Base-by-base conservation (phyloP, 768 basidiomycete species). In the Butyriboletus loyo region DNA sequence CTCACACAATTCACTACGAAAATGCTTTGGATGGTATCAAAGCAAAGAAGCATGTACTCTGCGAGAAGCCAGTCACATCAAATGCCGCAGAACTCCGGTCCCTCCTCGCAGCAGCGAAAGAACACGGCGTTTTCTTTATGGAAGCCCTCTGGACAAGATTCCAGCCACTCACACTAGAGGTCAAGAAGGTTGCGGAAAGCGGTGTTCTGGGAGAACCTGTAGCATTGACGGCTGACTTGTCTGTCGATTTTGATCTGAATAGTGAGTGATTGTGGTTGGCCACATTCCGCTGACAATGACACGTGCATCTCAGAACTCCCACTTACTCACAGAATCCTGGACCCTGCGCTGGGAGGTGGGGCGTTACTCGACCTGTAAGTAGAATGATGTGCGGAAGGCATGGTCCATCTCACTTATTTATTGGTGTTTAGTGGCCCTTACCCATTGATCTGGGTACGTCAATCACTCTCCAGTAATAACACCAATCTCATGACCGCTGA, bases 131-230 rank as follows among this genome's bases (percentile, higher is more conserved):
- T 1, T 95, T 95, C 75, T 82, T 95, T 61, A 94, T 95, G 92
- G 93, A 95, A 71, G 91, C 88, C 0, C 75, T 92, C 70, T 92
- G 91, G 89, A 92, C 91, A 32, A 78, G 88, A 32, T 91, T 90
- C 75, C 85, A 87, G 52, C 87, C 88, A 13, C 77, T 89, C 53
- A 73, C 76, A 10, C 63, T 74, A 17, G 87, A 87, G 54, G 73
- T 91, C 48, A 85, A 86, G 69, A 75, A 76, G 54, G 70, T 89
- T 41, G 76, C 80, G 1, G 82, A 87, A 45, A 75, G 76, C 49
- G 86, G 85, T 6, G 69, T 66, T n/a, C 73, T 92, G 21, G 89
- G 89, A 7, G 72, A 77, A 10, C 85, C 88, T 17, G 72, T 86
- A 3, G 73, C 87, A 7, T 58, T 91, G 39, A 82, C 83, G 52